phyloP scores from a whole-genome alignment of 192 early-diverging fungal species.

The Ambispora gerdemannii region DNA sequence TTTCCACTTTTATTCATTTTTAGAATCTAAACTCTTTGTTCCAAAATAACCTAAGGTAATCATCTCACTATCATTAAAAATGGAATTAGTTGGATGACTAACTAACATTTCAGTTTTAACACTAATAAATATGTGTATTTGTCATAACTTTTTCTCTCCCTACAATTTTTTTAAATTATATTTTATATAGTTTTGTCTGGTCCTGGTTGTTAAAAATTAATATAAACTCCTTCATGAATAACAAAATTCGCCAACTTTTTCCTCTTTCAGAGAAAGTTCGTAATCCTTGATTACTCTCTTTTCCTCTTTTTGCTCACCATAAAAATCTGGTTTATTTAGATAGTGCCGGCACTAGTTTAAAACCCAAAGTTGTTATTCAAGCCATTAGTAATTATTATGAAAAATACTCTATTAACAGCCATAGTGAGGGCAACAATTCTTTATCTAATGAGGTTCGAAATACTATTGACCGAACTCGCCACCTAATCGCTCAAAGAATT shows the following conservation, averaged over 20 bases:
- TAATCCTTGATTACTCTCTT: too few species aligned
- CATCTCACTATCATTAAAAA: background rate
- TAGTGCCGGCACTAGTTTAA: slow-evolving; percentile 21
- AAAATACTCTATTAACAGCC: slow-evolving; percentile 24
- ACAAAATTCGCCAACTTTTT: slow-evolving; percentile 20
- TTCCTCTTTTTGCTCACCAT: slow-evolving; percentile 7
- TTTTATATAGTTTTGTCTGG: too few species aligned
- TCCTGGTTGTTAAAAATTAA: background rate
- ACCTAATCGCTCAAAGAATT: slow-evolving; percentile 16
- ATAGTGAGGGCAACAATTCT: slow-evolving; percentile 5
- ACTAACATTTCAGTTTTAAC: slow-evolving; percentile 2
- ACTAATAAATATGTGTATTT: background rate
- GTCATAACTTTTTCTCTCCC: too few species aligned
- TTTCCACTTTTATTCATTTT: slow-evolving; percentile 2
- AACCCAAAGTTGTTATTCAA: slow-evolving; percentile 26
- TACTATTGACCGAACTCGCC: background rate
- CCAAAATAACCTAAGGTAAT: slow-evolving; percentile 2
- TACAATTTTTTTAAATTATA: too few species aligned
- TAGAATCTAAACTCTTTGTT: background rate
- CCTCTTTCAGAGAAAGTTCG: too few species aligned
- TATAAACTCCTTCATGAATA: slow-evolving; percentile 16
- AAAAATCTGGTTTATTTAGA: slow-evolving; percentile 25
- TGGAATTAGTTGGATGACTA: background rate
- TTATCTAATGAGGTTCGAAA: slow-evolving; percentile 18
- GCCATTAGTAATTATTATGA: slow-evolving; percentile 20